Conservation (phyloP, 306 rosid species). For the Citrullus amarus region DNA sequence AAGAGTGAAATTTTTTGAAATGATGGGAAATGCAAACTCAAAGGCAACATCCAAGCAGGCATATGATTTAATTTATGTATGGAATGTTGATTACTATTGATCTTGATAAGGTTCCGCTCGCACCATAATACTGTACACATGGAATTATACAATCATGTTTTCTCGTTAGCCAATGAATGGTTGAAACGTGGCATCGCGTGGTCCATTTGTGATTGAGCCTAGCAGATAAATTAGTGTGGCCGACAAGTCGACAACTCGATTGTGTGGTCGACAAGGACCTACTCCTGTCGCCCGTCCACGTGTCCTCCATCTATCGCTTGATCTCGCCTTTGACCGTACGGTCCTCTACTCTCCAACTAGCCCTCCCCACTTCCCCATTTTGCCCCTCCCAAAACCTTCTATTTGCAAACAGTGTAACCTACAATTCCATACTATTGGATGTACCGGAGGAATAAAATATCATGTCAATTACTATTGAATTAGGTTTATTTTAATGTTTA, state of each 20-base stretch:
- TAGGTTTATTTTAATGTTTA: no score
- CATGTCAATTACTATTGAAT: no score
- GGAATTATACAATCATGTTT: background rate
- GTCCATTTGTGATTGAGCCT: slow-evolving; percentile 14
- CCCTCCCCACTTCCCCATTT: background rate
- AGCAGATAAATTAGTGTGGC: slow-evolving; percentile 25
- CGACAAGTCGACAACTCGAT: slow-evolving; percentile 38
- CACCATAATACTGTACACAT: background rate
- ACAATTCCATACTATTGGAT: no score
- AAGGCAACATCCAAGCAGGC: background rate
- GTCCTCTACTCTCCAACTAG: background rate
- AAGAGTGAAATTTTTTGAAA: background rate
- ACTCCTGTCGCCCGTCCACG: slow-evolving; percentile 28
- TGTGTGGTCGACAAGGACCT: slow-evolving; percentile 11
- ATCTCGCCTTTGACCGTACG: slow-evolving; percentile 14
- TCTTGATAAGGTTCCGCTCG: background rate
- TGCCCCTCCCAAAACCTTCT: background rate
- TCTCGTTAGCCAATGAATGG: background rate
- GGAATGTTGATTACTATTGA: slow-evolving; percentile 2
- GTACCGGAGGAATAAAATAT: no score
- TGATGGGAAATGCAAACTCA: background rate
- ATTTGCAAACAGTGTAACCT: no score
- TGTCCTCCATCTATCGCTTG: slow-evolving; percentile 13
- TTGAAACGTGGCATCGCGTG: slow-evolving; percentile 34
- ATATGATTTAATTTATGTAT: background rate